Percentiles rank a stretch among this genome's conserved stretches.
Conservation (phyloP, 2,329 filamentous ascomycete genomes). For the Lithohypha guttulata region DNA sequence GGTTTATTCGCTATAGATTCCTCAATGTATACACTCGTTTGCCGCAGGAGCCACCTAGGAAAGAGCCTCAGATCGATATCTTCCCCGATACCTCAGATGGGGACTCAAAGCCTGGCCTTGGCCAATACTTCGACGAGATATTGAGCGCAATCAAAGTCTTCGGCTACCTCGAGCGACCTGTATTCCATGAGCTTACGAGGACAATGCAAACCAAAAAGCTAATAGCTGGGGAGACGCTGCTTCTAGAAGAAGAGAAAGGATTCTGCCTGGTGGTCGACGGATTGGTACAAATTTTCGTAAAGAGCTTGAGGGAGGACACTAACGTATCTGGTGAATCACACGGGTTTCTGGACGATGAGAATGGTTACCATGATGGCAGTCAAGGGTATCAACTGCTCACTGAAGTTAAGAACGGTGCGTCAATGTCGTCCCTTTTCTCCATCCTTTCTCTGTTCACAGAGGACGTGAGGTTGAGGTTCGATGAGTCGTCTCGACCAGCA, state of each 20-base stretch:
- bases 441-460: slow-evolving; percentile 96
- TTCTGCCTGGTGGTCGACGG: slow-evolving; percentile 97
- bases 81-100: slow-evolving; percentile 89
- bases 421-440: slow-evolving; percentile 97
- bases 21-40: slow-evolving; percentile 94
- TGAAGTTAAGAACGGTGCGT: slow-evolving; percentile 93
- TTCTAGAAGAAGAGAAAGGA: slow-evolving; percentile 93
- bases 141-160: slow-evolving; percentile 98
- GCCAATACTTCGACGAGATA: slow-evolving; percentile 97
- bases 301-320: slow-evolving; percentile 53
- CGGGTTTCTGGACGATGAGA: slow-evolving; percentile 59
- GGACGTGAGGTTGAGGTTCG: slow-evolving; percentile 68
- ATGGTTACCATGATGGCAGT: slow-evolving; percentile 48
- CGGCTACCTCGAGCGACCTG: slow-evolving; percentile 87
- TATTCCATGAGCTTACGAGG: slow-evolving; percentile 92
- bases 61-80: slow-evolving; percentile 88
- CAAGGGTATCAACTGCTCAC: slow-evolving; percentile 92
- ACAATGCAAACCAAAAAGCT: slow-evolving; percentile 98
- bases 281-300: slow-evolving; percentile 94
- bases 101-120: slow-evolving; percentile 73
- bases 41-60: slow-evolving; percentile 86
- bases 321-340: slow-evolving; percentile 25
- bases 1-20: slow-evolving; percentile 90
- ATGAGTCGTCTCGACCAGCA: slow-evolving; percentile 35
- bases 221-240: slow-evolving; percentile 87